phyloP scores from a whole-genome alignment of 768 basidiomycete species.

The Inosperma sp. region DNA sequence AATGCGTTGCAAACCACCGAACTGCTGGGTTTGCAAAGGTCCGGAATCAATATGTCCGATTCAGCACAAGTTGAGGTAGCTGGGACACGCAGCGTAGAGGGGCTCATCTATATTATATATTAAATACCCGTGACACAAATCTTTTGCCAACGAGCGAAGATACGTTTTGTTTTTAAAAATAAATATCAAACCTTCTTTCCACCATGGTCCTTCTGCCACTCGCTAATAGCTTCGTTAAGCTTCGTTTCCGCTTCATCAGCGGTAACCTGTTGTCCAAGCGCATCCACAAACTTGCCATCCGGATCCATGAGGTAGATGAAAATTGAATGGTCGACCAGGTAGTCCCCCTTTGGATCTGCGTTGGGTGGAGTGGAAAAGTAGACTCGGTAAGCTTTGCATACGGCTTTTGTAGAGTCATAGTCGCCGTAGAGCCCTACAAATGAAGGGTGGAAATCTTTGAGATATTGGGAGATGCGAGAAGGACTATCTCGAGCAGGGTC shows the following conservation, averaged over 20 bases:
- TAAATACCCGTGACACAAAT: too few relatives aligned
- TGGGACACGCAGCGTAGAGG: too few relatives aligned
- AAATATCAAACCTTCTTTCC: background rate
- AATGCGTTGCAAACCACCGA: too few relatives aligned
- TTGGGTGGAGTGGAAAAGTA: conserved; percentile 96
- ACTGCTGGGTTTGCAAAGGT: too few relatives aligned
- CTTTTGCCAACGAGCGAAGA: too few relatives aligned
- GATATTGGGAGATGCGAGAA: conserved; percentile 56
- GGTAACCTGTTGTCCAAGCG: conserved; percentile 82
- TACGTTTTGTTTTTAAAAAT: background rate
- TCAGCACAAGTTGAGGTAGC: too few relatives aligned
- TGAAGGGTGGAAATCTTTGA: conserved; percentile 85
- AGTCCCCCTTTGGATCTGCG: conserved; percentile 86
- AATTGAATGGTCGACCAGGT: conserved; percentile 95
- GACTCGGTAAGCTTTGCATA: conserved; percentile 94
- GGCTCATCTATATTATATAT: too few relatives aligned
- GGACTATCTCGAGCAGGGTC: conserved; percentile 89
- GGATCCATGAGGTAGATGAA: conserved; percentile 99
- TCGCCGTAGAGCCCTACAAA: conserved; percentile 85
- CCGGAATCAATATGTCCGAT: too few relatives aligned
- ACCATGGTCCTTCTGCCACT: conserved; percentile 37
- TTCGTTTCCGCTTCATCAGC: conserved; percentile 63
- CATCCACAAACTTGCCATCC: conserved; percentile 88
- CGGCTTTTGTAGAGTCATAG: conserved; percentile 76
- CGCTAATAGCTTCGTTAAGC: conserved; percentile 46